Conservation (phyloP, 257 asterid species). For the Linderniella brevidens region DNA sequence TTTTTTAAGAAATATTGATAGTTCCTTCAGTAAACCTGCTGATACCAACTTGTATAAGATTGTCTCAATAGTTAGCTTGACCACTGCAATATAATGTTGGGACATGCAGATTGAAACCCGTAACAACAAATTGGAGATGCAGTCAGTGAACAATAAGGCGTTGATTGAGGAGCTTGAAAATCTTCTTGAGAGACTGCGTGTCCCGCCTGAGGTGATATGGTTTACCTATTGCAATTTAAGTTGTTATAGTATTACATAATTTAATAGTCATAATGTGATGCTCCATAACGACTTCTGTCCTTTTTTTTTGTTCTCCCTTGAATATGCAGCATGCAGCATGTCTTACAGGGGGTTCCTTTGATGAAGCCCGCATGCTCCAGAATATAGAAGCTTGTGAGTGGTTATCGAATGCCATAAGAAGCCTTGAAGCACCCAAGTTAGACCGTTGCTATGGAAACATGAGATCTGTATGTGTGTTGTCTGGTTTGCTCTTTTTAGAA, state of each 20-base stretch:
- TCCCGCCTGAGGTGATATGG: constrained; percentile 74
- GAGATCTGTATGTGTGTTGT: constrained; percentile 55
- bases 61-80: constrained; percentile 4
- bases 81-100: constrained; percentile 10
- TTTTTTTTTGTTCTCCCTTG: constrained; percentile 14
- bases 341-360: constrained; percentile 85
- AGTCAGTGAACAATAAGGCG: constrained; percentile 76
- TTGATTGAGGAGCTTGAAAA: constrained; percentile 88
- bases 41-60: too few species aligned
- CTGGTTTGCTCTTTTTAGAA: constrained; percentile 3
- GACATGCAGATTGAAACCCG: constrained; percentile 85
- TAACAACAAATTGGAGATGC: constrained; percentile 97
- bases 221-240: constrained; percentile 2
- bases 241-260: constrained; percentile 4
- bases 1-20: too few species aligned
- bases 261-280: neutral
- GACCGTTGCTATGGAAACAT: constrained; percentile 59
- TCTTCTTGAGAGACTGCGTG: constrained; percentile 75
- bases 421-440: constrained; percentile 71
- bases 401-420: constrained; percentile 61
- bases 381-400: constrained; percentile 98
- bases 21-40: too few species aligned
- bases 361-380: constrained; percentile 88
- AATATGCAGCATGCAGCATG: constrained; percentile 64
- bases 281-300: constrained; percentile 1